phyloP scores from a whole-genome alignment of 2,329 filamentous ascomycete species.

The Colletotrichum scovillei region DNA sequence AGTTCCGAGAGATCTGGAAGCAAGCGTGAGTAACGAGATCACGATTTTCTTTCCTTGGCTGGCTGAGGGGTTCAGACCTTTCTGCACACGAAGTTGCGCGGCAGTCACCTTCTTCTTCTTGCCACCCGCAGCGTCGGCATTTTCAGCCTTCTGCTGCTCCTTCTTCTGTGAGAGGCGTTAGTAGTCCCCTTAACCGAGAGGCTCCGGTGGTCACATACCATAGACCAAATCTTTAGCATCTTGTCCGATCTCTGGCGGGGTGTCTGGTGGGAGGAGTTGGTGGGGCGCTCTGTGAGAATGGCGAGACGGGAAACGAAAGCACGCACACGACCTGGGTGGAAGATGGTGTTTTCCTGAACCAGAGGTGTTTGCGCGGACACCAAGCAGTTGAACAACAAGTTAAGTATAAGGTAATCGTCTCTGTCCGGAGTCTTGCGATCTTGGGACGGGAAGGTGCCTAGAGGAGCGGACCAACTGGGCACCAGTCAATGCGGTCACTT shows the following conservation, averaged over 20 bases:
- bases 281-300: conserved; percentile 2
- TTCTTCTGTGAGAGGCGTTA: conserved; percentile 75
- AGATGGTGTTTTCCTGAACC: not conserved
- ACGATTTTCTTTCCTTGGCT: conserved; percentile 5
- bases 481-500: conserved; percentile 36
- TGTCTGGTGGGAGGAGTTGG: conserved; percentile 22
- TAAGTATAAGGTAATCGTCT: not conserved
- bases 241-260: conserved; percentile 52
- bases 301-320: not conserved
- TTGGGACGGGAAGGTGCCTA: conserved; percentile 28
- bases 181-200: not conserved
- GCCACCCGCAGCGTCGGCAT: conserved; percentile 77
- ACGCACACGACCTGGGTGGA: not conserved
- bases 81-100: conserved; percentile 93
- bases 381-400: not conserved
- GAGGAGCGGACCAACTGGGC: conserved; percentile 25
- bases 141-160: conserved; percentile 94
- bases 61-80: conserved; percentile 69
- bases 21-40: conserved; percentile 12
- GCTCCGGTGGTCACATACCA: conserved; percentile 69
- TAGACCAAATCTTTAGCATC: conserved; percentile 99
- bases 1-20: conserved; percentile 81
- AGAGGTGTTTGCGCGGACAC: not conserved
- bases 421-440: conserved; percentile 14
- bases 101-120: conserved; percentile 99